Evolutionary conservation across 192 early-diverging fungal species (phyloP), one percentile per base, ranked within the genome.

Genomic region (Coemansia sp.): DNA sequence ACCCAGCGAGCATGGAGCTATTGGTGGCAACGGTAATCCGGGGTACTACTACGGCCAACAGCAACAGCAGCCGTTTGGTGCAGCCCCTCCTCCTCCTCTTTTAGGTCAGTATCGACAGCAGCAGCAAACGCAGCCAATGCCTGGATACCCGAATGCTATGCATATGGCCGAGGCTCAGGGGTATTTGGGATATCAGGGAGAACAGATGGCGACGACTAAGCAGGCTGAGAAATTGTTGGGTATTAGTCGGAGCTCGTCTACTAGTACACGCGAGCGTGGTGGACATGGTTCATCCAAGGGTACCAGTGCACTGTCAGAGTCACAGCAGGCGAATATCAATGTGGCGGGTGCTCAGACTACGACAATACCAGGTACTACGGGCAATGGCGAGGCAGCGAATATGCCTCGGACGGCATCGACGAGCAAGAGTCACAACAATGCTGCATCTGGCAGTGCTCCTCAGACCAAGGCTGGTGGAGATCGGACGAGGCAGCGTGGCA

Each of bases 41-140:
- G 42, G 65, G 2, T 59, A 49, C 33, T 73, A 61, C 12, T 73
- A 73, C 46, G 24, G n/a, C 44, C 34, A 63, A 38, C 67, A 62
- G 15, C 34, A 49, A 20, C 31, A 54, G 20, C 65, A 33, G 10
- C 15, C 24, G 7, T 51, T 51, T 27, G 27, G 46, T 29, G 24
- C 11, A n/a, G 46, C 24, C 2, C 27, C 27, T 29, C 27, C 27
- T 46, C 11, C 59, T 44, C 11, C 46, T 8, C 36, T 38, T 6
- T 24, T 34, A 24, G 9, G 51, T 20, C 63, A 65, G 61, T 49
- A 63, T 41, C 63, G 24, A 13, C 43, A 43, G 49, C 38, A 65
- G 70, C 70, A 65, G 70, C 70, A 59, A 41, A 11, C 51, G 16
- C 40, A n/a, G 44, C 64, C 20, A 24, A 20, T 41, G 20, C 40